Percentiles rank a stretch among this genome's conserved stretches.
Evolutionary conservation across 225 moss, liverwort and hornwort genomes (phyloP).

Genomic region (Climacium dendroides): DNA sequence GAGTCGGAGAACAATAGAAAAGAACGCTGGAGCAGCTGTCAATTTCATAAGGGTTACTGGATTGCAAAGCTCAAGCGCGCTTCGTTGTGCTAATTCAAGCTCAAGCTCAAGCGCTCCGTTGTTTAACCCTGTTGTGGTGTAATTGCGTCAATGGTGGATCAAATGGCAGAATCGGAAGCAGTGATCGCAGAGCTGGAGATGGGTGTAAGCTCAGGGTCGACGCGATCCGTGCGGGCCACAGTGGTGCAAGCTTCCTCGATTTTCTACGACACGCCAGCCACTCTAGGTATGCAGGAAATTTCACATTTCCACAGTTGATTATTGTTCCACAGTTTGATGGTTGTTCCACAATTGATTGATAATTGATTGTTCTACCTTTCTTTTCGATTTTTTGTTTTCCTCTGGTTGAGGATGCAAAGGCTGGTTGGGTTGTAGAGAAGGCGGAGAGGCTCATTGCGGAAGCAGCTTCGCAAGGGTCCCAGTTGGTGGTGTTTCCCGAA

Average conservation of each 20-base stretch:
- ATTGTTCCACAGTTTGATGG: neutral
- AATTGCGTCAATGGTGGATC: neutral
- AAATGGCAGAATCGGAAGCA: neutral
- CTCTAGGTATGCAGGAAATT: slow-evolving; percentile 19
- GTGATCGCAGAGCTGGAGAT: neutral
- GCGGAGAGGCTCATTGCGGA: slow-evolving; percentile 56
- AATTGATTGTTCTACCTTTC: neutral
- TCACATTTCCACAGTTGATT: neutral
- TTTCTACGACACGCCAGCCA: slow-evolving; percentile 65
- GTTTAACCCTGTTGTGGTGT: neutral
- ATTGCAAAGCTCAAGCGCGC: neutral
- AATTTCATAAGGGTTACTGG: neutral
- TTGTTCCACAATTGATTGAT: neutral
- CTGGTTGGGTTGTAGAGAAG: slow-evolving; percentile 18
- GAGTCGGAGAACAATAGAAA: neutral
- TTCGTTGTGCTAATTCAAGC: neutral
- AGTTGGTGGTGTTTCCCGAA: slow-evolving; percentile 67
- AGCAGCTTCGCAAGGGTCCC: slow-evolving; percentile 38
- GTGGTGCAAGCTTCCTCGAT: slow-evolving; percentile 59
- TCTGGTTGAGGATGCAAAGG: neutral
- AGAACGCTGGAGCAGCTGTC: neutral
- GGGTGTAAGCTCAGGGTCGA: neutral
- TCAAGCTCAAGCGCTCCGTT: neutral
- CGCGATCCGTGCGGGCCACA: neutral
- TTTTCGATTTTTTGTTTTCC: too few relatives aligned